Conservation (phyloP, 331 rosid species). For the Cydonia oblonga region DNA sequence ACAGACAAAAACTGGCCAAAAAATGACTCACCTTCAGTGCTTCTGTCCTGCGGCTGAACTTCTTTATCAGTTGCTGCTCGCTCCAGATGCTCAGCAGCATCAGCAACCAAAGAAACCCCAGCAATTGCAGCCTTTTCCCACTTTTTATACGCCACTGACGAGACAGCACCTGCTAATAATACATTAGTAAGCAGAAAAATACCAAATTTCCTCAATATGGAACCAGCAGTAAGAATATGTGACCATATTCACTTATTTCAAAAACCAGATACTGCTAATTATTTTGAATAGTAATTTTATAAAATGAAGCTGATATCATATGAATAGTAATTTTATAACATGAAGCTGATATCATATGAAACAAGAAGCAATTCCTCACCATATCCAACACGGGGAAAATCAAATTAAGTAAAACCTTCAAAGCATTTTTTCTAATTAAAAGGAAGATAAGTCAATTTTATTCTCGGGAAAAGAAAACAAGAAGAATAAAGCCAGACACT, state of each 20-base stretch:
- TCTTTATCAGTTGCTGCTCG: slow-evolving; percentile 53
- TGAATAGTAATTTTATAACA: too few relatives aligned
- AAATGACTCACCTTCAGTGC: slow-evolving; percentile 30
- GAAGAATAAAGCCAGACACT: background rate
- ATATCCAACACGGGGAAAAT: background rate
- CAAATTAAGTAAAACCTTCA: background rate
- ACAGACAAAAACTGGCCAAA: background rate
- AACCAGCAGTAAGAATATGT: background rate
- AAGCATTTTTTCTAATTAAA: background rate
- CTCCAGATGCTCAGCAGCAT: slow-evolving; percentile 98
- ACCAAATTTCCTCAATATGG: background rate
- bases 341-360: background rate
- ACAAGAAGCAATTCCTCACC: background rate
- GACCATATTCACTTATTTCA: background rate
- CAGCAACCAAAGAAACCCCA: slow-evolving; percentile 97
- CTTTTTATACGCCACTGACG: slow-evolving; percentile 76
- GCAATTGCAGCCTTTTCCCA: slow-evolving; percentile 99
- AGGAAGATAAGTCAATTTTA: background rate
- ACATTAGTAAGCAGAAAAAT: slow-evolving; percentile 2
- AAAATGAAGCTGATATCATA: background rate
- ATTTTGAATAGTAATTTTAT: background rate
- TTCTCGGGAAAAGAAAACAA: background rate
- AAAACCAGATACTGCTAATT: background rate
- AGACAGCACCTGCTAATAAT: slow-evolving; percentile 34
- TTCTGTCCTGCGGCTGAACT: slow-evolving; percentile 40